phyloP scores from a whole-genome alignment of 1,284 basidiomycete species.

The Papiliotrema nemorosa region DNA sequence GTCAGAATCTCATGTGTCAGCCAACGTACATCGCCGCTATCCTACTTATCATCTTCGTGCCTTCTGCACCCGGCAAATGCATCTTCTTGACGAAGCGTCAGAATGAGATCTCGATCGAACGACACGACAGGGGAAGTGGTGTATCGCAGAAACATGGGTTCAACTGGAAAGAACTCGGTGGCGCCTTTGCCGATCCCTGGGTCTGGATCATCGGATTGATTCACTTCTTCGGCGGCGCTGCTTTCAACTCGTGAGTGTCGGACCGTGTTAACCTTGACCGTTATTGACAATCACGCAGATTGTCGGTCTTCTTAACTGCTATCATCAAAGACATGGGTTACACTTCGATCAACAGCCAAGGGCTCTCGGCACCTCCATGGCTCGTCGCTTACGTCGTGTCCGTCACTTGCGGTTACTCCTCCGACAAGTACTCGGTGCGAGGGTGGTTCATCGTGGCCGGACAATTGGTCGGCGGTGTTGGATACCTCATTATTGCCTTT shows the following conservation, averaged over 20 bases:
- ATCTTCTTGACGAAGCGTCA: constrained; percentile 11
- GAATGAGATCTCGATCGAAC: constrained; percentile 14
- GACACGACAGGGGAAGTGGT: constrained; percentile 6
- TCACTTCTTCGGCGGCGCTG: constrained; percentile 15
- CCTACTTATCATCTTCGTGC: constrained; percentile 12
- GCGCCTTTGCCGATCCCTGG: constrained; percentile 14
- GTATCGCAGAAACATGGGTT: constrained; percentile 4
- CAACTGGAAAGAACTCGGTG: not conserved
- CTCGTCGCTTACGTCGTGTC: constrained; percentile 13
- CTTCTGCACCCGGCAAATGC: constrained; percentile 10
- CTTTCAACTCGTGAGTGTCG: constrained; percentile 18
- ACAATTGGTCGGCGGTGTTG: constrained; percentile 10
- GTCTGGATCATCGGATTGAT: constrained; percentile 15
- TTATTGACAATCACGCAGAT: no score
- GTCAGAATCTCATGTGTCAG: not conserved
- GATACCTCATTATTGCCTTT: constrained; percentile 15
- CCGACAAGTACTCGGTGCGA: constrained; percentile 9
- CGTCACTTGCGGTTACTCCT: constrained; percentile 9
- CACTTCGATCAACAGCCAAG: constrained; percentile 16
- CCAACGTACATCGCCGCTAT: constrained; percentile 13
- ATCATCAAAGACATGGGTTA: constrained; percentile 22
- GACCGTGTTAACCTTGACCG: no score
- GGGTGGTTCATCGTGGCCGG: constrained; percentile 15
- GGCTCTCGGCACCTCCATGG: constrained; percentile 16
- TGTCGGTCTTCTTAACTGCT: constrained; percentile 14